Base-by-base conservation (phyloP, 2,329 filamentous ascomycete species). In the Fusarium sp. region DNA sequence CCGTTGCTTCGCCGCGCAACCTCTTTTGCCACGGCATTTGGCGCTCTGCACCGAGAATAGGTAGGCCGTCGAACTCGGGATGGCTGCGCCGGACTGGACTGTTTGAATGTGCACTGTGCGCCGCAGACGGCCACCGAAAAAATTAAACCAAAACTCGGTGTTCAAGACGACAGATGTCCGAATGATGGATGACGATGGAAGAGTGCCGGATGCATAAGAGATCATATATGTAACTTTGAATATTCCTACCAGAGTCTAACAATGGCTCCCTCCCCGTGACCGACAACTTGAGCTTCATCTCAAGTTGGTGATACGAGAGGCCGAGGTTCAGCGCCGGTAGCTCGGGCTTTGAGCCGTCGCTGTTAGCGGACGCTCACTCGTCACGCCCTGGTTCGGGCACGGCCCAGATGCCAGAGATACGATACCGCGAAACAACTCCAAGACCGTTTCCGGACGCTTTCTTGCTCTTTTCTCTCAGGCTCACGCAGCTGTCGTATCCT, bases 1-100 rank as follows among this genome's bases (percentile, higher is more conserved):
- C 52, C 41, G 71, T 59, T 50, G 60, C 57, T 67, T 54, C 66
- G 50, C 67, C 56, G 60, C 63, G 63, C 72, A 73, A 67, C 69
- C 67, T 59, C 66, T 61, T 72, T 73, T 69, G 73, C 73, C 67
- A 74, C 70, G 67, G 73, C 70, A 74, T 73, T 68, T 68, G 66
- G 52, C 63, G 45, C 50, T 39, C 58, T 64, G 56, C 65, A n/a
- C 45, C 57, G 52, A 50, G 23, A 37, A 20, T 64, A 32, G 43
- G 43, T n/a, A 52, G 34, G 18, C 48, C 43, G 30, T 30, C 34
- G 54, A 66, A 56, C 56, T 73, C 57, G 39, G 39, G 58, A 75
- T 70, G 68, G 58, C 67, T 73, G 70, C 60, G 37, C 70, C 61
- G 62, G 70, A 67, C 67, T 68, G 59, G 56, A 68, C 54, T 72